A percentile compares a stretch with the other conserved stretches of the same genome.
phyloP scores from a whole-genome alignment of 2,329 filamentous ascomycete species.

The Cryphonectria japonica region DNA sequence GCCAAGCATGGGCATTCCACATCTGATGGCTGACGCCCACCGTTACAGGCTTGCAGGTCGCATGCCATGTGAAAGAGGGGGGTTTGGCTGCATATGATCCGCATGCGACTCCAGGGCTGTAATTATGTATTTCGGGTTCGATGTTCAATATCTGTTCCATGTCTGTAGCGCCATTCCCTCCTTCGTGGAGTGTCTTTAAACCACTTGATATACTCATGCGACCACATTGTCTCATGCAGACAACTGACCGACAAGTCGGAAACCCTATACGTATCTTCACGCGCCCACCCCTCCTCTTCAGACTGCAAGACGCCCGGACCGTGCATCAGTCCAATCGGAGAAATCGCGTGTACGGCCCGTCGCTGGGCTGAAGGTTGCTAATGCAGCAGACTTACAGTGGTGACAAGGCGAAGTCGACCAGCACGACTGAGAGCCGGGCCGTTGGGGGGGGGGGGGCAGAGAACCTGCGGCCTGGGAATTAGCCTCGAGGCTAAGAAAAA shows the following conservation, averaged over 20 bases:
- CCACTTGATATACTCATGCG: background rate
- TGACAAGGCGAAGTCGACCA: background rate
- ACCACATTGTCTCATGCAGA: background rate
- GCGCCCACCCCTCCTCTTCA: background rate
- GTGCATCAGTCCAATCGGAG: constrained; percentile 5
- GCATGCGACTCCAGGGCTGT: background rate
- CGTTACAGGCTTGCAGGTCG: background rate
- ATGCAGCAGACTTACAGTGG: background rate
- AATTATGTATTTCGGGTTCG: too few relatives aligned
- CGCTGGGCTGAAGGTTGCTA: background rate
- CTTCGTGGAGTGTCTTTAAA: background rate
- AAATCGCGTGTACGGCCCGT: constrained; percentile 10
- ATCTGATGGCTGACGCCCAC: background rate
- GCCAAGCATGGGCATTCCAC: background rate
- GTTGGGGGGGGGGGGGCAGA: background rate
- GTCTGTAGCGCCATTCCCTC: background rate
- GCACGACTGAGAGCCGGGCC: background rate
- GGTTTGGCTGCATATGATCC: background rate
- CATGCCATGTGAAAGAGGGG: background rate
- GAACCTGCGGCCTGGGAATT: constrained; percentile 10
- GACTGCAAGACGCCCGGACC: background rate
- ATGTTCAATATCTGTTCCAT: background rate
- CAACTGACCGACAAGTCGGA: background rate
- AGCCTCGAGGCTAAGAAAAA: background rate
- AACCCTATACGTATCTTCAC: background rate